Conservation (phyloP, 2,329 filamentous ascomycete genomes). For the Nothomitra cinnamomea region DNA sequence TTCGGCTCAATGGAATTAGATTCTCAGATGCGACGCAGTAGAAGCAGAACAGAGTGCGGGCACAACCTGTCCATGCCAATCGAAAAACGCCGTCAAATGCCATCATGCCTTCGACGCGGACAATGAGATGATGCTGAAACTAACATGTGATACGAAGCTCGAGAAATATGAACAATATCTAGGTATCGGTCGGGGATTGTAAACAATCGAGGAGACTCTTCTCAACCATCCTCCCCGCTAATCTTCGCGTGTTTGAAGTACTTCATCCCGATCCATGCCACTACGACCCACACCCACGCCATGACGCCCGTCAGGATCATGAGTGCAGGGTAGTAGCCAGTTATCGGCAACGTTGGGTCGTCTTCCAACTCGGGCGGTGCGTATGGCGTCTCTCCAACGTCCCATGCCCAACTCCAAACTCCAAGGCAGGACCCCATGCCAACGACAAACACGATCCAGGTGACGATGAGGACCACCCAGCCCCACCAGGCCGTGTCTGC, state of each 20-base stretch:
- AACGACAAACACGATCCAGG: slow-evolving; percentile 90
- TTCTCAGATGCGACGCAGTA: too few species aligned
- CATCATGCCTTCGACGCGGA: too few species aligned
- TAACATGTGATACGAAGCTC: too few species aligned
- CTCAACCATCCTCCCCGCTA: slow-evolving; percentile 36
- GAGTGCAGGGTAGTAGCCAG: slow-evolving; percentile 90
- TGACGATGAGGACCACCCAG: slow-evolving; percentile 78
- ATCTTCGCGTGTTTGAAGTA: slow-evolving; percentile 98
- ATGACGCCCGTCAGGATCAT: slow-evolving; percentile 88
- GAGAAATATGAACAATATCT: too few species aligned
- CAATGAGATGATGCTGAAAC: too few species aligned
- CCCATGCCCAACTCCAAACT: slow-evolving; percentile 98
- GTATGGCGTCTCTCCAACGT: slow-evolving; percentile 90
- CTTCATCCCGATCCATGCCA: slow-evolving; percentile 98
- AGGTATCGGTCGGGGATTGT: background rate
- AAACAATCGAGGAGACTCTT: background rate
- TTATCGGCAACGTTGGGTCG: slow-evolving; percentile 84
- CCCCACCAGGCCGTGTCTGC: slow-evolving; percentile 96
- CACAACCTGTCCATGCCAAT: too few species aligned
- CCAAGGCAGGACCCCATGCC: slow-evolving; percentile 93
- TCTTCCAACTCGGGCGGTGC: slow-evolving; percentile 90
- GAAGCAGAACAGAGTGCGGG: too few species aligned
- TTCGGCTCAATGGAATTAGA: too few species aligned
- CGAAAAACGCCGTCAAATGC: too few species aligned
- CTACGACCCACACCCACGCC: slow-evolving; percentile 97